Conservation (phyloP, 139 green algal species). For the Closterium sp. region DNA sequence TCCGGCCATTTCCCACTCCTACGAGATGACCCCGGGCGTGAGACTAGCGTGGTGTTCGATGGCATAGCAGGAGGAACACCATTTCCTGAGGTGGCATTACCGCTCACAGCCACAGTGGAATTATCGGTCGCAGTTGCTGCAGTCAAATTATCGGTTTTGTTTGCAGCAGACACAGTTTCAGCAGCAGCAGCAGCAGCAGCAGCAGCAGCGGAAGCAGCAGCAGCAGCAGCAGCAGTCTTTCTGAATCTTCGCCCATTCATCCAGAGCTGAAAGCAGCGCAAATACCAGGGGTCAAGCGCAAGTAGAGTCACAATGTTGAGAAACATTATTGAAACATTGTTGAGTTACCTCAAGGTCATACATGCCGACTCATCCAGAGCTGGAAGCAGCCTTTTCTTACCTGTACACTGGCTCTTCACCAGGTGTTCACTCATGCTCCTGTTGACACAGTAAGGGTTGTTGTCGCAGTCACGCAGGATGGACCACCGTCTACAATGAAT, state of each 20-base stretch:
- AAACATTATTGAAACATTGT: too few relatives aligned
- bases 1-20: not conserved
- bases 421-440: not conserved
- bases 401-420: not conserved
- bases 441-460: not conserved
- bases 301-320: too few relatives aligned
- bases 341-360: not conserved
- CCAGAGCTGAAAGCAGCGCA: not conserved
- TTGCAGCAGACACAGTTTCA: not conserved
- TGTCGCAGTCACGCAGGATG: not conserved
- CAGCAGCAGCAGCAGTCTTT: too few relatives aligned
- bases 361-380: not conserved
- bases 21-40: too few relatives aligned
- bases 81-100: not conserved
- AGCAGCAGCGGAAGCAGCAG: too few relatives aligned
- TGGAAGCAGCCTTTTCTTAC: not conserved
- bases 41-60: not conserved
- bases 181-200: not conserved
- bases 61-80: not conserved
- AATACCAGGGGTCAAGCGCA: not conserved
- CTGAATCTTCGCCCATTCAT: not conserved
- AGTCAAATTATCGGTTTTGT: not conserved
- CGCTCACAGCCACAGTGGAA: not conserved
- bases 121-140: not conserved
- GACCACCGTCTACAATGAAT: not conserved